A percentile compares a stretch with the other conserved stretches of the same genome.
These are phyloP conservation scores for Hemisphaericaspora xylofermentans DNA, from an alignment of 1,139 yeast genomes.

Conservation along the genomic window DNA sequence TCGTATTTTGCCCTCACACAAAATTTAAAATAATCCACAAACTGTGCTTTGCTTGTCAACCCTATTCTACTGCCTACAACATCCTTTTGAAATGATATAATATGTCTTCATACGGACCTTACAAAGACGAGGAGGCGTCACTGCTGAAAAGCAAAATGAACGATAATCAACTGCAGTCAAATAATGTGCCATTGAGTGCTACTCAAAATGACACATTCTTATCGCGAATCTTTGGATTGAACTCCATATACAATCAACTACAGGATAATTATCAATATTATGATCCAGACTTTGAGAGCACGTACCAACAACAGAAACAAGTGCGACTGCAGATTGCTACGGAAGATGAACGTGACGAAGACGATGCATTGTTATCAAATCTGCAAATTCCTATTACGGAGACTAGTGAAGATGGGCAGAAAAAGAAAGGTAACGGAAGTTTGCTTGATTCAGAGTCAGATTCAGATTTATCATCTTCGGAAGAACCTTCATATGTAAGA, in stretches of 20 bases:
- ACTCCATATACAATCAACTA: slow-evolving; percentile 47
- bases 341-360: slow-evolving; percentile 8
- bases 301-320: slow-evolving; percentile 12
- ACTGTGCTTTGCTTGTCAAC: not conserved
- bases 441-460: slow-evolving; percentile 38
- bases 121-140: not conserved
- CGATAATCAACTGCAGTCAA: not conserved
- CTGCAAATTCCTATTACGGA: slow-evolving; percentile 1
- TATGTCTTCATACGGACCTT: not conserved
- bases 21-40: not conserved
- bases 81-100: not conserved
- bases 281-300: slow-evolving; percentile 34
- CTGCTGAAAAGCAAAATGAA: not conserved
- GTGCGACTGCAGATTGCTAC: slow-evolving; percentile 1
- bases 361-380: slow-evolving; percentile 10
- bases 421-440: slow-evolving; percentile 11
- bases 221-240: slow-evolving; percentile 56
- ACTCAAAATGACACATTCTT: slow-evolving; percentile 48
- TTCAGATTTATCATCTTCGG: slow-evolving; percentile 30
- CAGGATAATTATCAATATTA: slow-evolving; percentile 40
- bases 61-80: not conserved
- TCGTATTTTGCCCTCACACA: too few species aligned
- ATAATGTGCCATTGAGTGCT: not conserved
- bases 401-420: slow-evolving; percentile 4
- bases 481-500: slow-evolving; percentile 18